phyloP scores from a whole-genome alignment of 2,329 filamentous ascomycete species.

The Geosmithia putterillii region DNA sequence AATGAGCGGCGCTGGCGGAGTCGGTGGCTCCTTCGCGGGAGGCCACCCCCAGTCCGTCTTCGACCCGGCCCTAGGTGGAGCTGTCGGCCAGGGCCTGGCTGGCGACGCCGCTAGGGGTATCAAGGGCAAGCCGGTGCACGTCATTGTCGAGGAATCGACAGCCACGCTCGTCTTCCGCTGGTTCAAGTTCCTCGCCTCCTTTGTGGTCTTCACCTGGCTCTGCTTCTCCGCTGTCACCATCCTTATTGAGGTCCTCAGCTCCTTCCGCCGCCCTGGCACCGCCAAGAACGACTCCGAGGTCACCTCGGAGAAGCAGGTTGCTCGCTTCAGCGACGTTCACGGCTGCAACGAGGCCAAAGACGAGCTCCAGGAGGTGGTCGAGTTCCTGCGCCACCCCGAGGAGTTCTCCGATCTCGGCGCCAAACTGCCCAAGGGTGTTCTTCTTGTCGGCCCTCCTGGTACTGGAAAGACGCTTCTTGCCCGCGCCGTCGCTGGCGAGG shows the following conservation, averaged over 20 bases:
- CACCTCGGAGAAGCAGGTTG: conserved; percentile 84
- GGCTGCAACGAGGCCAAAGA: conserved; percentile 98
- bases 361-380: conserved; percentile 90
- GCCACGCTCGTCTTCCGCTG: conserved; percentile 75
- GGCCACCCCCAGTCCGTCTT: neutral
- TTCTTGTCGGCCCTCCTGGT: conserved; percentile 89
- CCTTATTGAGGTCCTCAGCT: conserved; percentile 67
- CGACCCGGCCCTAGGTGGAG: conserved; percentile 9
- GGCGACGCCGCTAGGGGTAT: conserved; percentile 49
- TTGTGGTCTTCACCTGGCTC: conserved; percentile 68
- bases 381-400: conserved; percentile 88
- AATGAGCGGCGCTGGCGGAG: conserved; percentile 13
- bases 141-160: conserved; percentile 85
- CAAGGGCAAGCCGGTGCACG: conserved; percentile 81
- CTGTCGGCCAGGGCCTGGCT: conserved; percentile 48
- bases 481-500: conserved; percentile 89
- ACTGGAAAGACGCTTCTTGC: conserved; percentile 96
- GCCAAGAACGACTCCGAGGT: conserved; percentile 69
- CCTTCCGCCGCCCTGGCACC: conserved; percentile 53
- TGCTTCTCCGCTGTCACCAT: conserved; percentile 70
- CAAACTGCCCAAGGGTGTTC: conserved; percentile 91
- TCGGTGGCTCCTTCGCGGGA: neutral
- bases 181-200: conserved; percentile 76
- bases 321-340: conserved; percentile 86
- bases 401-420: conserved; percentile 89